Conservation (phyloP, 2,329 filamentous ascomycete genomes). For the Microsporum canis region DNA sequence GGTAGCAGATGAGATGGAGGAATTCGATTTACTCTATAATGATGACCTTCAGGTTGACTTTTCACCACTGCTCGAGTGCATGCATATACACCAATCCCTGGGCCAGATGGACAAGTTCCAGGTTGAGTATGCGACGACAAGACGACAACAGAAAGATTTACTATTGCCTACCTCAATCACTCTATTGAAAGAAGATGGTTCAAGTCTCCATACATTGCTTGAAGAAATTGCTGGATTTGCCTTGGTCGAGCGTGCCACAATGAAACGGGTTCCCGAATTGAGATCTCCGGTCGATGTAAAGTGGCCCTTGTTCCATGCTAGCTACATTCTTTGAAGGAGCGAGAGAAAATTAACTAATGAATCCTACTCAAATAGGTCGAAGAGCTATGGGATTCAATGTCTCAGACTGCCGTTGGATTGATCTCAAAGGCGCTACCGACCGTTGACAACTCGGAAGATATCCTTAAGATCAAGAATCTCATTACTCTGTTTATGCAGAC, state of each 20-base stretch:
- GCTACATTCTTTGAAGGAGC: too few species aligned
- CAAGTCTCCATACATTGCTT: slow-evolving; percentile 75
- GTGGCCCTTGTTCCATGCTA: slow-evolving; percentile 18
- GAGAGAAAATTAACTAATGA: not conserved
- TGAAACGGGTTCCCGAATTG: slow-evolving; percentile 73
- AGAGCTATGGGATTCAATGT: slow-evolving; percentile 97
- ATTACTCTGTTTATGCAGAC: slow-evolving; percentile 94
- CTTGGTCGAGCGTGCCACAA: slow-evolving; percentile 89
- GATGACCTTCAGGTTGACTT: slow-evolving; percentile 94
- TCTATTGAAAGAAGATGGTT: slow-evolving; percentile 69
- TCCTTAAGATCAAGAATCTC: slow-evolving; percentile 90
- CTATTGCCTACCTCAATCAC: slow-evolving; percentile 66
- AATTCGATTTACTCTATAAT: slow-evolving; percentile 91
- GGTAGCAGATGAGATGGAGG: slow-evolving; percentile 87
- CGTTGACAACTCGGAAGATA: slow-evolving; percentile 75
- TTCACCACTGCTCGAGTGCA: slow-evolving; percentile 80
- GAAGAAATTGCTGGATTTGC: slow-evolving; percentile 94
- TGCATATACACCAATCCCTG: slow-evolving; percentile 92
- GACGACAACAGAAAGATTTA: slow-evolving; percentile 82
- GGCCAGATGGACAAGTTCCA: slow-evolving; percentile 87
- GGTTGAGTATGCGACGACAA: slow-evolving; percentile 80
- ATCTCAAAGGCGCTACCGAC: slow-evolving; percentile 67
- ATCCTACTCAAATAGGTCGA: slow-evolving; percentile 54
- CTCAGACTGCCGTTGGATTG: slow-evolving; percentile 69
- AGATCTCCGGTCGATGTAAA: slow-evolving; percentile 68